A percentile compares a stretch with the other conserved stretches of the same genome.
phyloP scores from a whole-genome alignment of 495 filamentous ascomycete species.

The Letharia lupina region DNA sequence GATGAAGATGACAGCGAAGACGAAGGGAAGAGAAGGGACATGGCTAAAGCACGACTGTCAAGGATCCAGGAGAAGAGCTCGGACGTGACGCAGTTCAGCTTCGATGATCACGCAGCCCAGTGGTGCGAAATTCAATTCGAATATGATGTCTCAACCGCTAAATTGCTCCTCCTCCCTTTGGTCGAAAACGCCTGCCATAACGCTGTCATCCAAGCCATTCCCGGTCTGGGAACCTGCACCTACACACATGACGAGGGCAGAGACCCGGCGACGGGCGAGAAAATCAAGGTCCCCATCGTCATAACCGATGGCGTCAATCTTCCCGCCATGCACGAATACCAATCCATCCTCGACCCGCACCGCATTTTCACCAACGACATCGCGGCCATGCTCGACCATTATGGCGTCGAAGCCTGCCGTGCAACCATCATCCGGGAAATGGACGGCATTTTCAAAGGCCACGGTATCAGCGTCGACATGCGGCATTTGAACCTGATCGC shows the following conservation, averaged over 20 bases:
- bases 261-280: conserved; percentile 39
- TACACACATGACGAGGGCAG: conserved; percentile 56
- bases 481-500: conserved; percentile 92
- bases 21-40: conserved; percentile 30
- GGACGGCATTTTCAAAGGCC: conserved; percentile 73
- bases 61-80: conserved; percentile 56
- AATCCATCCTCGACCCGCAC: conserved; percentile 79
- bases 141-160: conserved; percentile 71
- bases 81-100: conserved; percentile 67
- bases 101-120: conserved; percentile 63
- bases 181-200: conserved; percentile 68
- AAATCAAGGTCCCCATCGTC: conserved; percentile 46
- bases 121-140: conserved; percentile 77
- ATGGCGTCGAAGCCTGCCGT: conserved; percentile 90
- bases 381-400: conserved; percentile 67
- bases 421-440: conserved; percentile 81
- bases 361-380: conserved; percentile 88
- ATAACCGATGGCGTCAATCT: conserved; percentile 84
- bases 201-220: conserved; percentile 81
- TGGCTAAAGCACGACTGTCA: conserved; percentile 46
- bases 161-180: conserved; percentile 84
- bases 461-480: conserved; percentile 89
- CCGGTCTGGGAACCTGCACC: conserved; percentile 61
- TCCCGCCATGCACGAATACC: conserved; percentile 77
- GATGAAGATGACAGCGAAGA: conserved; percentile 36